Evolutionary conservation across 2,329 filamentous ascomycete species (phyloP), one percentile per base, ranked within the genome.

Genomic region (Apiospora kogelbergensis): DNA sequence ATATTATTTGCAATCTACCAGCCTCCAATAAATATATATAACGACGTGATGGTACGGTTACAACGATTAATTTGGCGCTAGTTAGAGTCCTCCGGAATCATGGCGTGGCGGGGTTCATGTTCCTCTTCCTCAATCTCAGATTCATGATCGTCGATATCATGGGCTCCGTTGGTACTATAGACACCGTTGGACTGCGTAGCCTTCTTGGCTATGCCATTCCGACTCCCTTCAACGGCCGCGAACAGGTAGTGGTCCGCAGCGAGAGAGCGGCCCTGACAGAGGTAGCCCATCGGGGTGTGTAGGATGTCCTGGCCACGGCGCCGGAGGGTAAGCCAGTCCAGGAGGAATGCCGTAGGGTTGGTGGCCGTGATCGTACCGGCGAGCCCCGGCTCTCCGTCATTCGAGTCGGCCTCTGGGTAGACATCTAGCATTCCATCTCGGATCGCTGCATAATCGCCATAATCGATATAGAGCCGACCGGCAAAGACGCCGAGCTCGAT

Each of bases 401-500:
- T 15, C 44, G 44, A 22, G 22, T 46, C 44, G 33, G 33, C 33
- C 33, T 33, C 33, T 33, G 33, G 33, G 33, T 7, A 4, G 33
- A 15, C 57, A 3, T 63, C 57, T 26, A 63, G 17, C 22, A 24
- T 24, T 63, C 57, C 24, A 20, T 17, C 24, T 37, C 24, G 33
- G 63, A 60, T 60, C 26, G 20, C 53, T 24, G 13, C 24, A 24
- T 60, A 60, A 60, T 30, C 24, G 6, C 44, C 22, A 17, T 65
- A 85, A 0, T 84, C 80, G 68, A 90, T 85, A 72, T 92, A 91
- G 0, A 92, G 80, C 0, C 89, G 81, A 0, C 90, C 90, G 0
- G 87, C 80, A 37, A 91, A 80, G 5, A 93, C 81, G 0, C 90
- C 89, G 0, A 92, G 73, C 72, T 93, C 87, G 1, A 89, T 80